Conservation (phyloP, 179 eudicot species). For the Silene noctiflora region DNA sequence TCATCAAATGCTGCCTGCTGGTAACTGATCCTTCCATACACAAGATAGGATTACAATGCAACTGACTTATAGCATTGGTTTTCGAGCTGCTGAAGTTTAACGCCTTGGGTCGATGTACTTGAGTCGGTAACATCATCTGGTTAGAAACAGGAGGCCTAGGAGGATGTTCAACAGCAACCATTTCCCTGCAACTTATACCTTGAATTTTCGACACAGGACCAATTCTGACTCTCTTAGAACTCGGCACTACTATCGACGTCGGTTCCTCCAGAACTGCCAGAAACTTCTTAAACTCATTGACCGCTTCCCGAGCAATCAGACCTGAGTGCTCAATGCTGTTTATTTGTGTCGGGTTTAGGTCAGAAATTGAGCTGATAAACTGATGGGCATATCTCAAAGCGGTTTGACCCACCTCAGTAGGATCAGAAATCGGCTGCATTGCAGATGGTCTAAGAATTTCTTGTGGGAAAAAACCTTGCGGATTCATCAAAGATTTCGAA, state of each 20-base stretch:
- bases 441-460: background rate
- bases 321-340: conserved; percentile 15
- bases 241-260: background rate
- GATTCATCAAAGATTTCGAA: background rate
- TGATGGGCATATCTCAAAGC: conserved; percentile 31
- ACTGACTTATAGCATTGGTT: conserved; percentile 9
- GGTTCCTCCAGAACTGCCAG: conserved; percentile 21
- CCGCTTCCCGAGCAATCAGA: conserved; percentile 28
- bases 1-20: conserved; percentile 27
- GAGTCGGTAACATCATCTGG: background rate
- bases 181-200: conserved; percentile 24
- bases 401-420: conserved; percentile 22
- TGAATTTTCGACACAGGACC: conserved; percentile 30
- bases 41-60: conserved; percentile 22
- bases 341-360: conserved; percentile 16
- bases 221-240: conserved; percentile 24
- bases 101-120: conserved; percentile 17
- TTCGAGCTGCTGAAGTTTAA: conserved; percentile 21
- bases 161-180: conserved; percentile 19
- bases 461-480: background rate
- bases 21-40: conserved; percentile 30
- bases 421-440: conserved; percentile 16
- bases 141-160: conserved; percentile 7
- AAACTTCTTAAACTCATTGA: conserved; percentile 32
- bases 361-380: conserved; percentile 29